Base-by-base conservation (phyloP, 2,329 filamentous ascomycete species). In the Fusarium humuli region DNA sequence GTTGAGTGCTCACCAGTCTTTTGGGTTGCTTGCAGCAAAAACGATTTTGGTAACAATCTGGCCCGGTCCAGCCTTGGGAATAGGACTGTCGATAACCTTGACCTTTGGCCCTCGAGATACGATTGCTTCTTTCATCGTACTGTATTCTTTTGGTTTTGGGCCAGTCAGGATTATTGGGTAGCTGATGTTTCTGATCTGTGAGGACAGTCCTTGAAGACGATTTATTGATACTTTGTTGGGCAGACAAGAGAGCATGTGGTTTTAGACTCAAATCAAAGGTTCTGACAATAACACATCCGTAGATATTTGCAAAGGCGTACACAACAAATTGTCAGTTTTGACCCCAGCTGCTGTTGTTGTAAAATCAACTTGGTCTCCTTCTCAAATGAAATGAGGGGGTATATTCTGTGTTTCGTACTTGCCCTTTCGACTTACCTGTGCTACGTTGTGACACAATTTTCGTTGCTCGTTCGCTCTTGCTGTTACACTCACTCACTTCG, bases 61-160 rank as follows among this genome's bases (percentile, higher is more conserved):
- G 0, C 62, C 67, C 6, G 67, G 57, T 9, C 45, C 53, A 2
- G 67, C 32, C 14, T 20, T 68, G 0, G 67, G 67, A 2, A 67
- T 34, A 3, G 41, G 34, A 4, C 48, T 64, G 2, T 70, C 62
- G 3, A 64, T 9, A 2, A 70, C 56, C 3, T 59, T 20, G n/a
- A 70, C 67, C 14, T 56, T 56, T 0, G 67, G 62, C 2, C 67
- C 57, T 3, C 48, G 23, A 4, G 62, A 59, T 0, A 70, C 61
- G 4, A 69, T 70, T 1, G 61, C 67, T 22, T 70, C 67, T 20
- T 70, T 70, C 67, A 70, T n/a, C n/a, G n/a, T n/a, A n/a, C n/a
- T n/a, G n/a, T n/a, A n/a, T n/a, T n/a, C n/a, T n/a, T n/a, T n/a
- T n/a, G n/a, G n/a, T n/a, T n/a, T n/a, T n/a, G n/a, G n/a, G n/a